These are phyloP conservation scores for Sphagnum magellanicum DNA, from an alignment of 228 moss, liverwort and hornwort species.

Conservation along the genomic window DNA sequence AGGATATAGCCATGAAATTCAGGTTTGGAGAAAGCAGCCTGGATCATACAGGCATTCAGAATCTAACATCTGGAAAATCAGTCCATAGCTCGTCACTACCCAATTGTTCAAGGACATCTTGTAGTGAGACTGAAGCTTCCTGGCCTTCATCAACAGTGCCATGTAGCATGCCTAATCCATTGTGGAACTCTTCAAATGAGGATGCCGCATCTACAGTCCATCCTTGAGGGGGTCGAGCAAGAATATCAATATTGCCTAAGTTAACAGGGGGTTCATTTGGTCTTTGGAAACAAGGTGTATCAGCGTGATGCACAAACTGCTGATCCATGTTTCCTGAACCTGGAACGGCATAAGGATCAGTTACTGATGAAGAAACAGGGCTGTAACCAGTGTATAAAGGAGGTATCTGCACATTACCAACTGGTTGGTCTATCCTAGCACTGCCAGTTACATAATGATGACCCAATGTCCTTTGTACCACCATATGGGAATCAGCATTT, in stretches of 20 bases:
- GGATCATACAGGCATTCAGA: no score
- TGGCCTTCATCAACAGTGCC: slow-evolving; percentile 8
- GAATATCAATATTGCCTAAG: slow-evolving; percentile 19
- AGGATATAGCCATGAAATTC: no score
- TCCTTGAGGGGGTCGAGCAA: slow-evolving; percentile 19
- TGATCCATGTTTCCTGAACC: background rate
- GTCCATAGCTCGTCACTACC: slow-evolving; percentile 36
- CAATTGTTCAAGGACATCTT: slow-evolving; percentile 35
- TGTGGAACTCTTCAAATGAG: slow-evolving; percentile 16
- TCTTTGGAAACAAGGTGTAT: background rate
- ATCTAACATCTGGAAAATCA: background rate
- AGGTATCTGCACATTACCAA: slow-evolving; percentile 9
- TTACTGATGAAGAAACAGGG: background rate
- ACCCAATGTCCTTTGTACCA: slow-evolving; percentile 16
- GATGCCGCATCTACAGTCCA: slow-evolving; percentile 27
- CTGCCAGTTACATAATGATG: slow-evolving; percentile 19
- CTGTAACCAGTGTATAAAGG: slow-evolving; percentile 6
- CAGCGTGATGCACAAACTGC: background rate
- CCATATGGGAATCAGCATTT: background rate
- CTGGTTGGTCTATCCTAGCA: slow-evolving; percentile 9
- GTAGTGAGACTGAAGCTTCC: slow-evolving; percentile 14
- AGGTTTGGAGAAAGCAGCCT: no score
- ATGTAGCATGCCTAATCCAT: background rate
- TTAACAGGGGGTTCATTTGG: background rate
- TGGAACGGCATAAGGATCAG: background rate